Evolutionary conservation across 1,139 yeast species (phyloP), one percentile per base, ranked within the genome.

Genomic region (Debaryomyces fabryi): DNA sequence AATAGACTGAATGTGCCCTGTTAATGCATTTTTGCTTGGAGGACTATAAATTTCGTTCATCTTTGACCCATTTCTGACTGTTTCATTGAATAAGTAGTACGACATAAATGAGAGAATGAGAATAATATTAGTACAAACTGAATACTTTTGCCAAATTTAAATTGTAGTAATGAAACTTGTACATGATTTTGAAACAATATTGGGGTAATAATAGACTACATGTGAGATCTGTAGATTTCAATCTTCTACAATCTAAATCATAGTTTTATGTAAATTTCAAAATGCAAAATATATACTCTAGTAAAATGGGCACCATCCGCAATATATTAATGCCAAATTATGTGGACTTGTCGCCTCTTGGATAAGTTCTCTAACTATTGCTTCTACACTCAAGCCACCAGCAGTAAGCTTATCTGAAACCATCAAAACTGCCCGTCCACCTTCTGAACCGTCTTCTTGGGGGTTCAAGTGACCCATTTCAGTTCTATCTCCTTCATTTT

Each of bases 261-360:
- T 32, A 32, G 21, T 32, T 15, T 9, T 16, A 15, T 32, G 16
- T 8, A 32, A 13, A 13, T 27, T 6, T 15, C 2, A 18, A 15
- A 9, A 42, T 23, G 38, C 33, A 38, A n/a, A 30, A 36, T 38
- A 24, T 36, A 20, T 23, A 24, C 12, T n/a, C 51, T 58, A 80
- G 48, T 69, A 76, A 53, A 80, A 82, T 9, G 85, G 85, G 50
- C 80, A 78, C 98, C 96, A 88, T 2, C 99, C 99, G 60, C 82
- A 77, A 62, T 84, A 95, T 6, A 95, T 81, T 38, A 86, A 65
- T 0, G 96, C 87, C 46, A 95, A 69, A 54, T 89, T 89, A 12
- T 76, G 72, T 2, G 78, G 72, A 60, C 82, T 85, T 0, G 84
- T 77, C 0, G 99, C 97, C 53, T 87, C 88, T 41, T 82, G 85